phyloP scores from a whole-genome alignment of 2,329 filamentous ascomycete species.

The Talaromyces sp. region DNA sequence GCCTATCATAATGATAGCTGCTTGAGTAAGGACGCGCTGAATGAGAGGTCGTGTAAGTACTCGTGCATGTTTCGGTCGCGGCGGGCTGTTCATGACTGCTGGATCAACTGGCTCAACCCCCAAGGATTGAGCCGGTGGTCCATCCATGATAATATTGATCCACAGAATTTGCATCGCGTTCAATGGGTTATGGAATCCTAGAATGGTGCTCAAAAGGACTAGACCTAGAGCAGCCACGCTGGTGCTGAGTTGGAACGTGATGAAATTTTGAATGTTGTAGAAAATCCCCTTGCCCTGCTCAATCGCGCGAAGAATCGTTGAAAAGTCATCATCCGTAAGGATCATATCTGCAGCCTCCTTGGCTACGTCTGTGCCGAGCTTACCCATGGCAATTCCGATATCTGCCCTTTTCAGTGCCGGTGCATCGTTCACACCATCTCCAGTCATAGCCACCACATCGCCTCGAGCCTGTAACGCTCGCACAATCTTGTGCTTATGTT shows the following conservation, averaged over 20 bases:
- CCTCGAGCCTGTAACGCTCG: slow-evolving; percentile 84
- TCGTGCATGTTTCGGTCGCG: slow-evolving; percentile 78
- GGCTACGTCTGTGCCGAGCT: slow-evolving; percentile 90
- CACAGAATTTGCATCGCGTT: slow-evolving; percentile 99
- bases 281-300: slow-evolving; percentile 99
- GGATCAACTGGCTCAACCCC: slow-evolving; percentile 94
- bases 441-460: slow-evolving; percentile 98
- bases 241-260: slow-evolving; percentile 97
- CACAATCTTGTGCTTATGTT: slow-evolving; percentile 98
- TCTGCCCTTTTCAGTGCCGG: slow-evolving; percentile 95
- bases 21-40: slow-evolving; percentile 79
- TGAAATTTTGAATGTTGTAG: slow-evolving; percentile 98
- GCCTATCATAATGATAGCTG: slow-evolving; percentile 84
- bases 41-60: slow-evolving; percentile 85
- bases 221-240: slow-evolving; percentile 89
- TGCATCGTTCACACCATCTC: slow-evolving; percentile 96
- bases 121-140: slow-evolving; percentile 91
- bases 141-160: slow-evolving; percentile 99
- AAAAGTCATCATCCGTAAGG: slow-evolving; percentile 83
- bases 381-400: slow-evolving; percentile 96
- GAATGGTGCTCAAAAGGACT: slow-evolving; percentile 85
- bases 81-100: slow-evolving; percentile 87
- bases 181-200: slow-evolving; percentile 90
- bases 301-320: slow-evolving; percentile 87
- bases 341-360: slow-evolving; percentile 93